These are phyloP conservation scores for Austroboletus eburneus DNA, from an alignment of 768 basidiomycete genomes.

Conservation along the genomic window DNA sequence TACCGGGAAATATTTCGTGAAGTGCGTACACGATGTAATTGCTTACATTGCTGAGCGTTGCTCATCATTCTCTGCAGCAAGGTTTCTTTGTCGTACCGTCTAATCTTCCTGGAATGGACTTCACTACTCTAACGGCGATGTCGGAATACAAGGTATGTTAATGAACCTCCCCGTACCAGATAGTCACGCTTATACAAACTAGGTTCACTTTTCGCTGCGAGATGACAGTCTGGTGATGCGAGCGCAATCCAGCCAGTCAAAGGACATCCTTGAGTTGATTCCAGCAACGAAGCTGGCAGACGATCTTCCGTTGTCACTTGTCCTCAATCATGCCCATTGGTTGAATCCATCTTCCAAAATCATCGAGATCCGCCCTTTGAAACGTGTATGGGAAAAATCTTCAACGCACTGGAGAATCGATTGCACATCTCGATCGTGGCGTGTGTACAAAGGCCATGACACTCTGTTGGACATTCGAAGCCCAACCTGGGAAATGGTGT, in stretches of 20 bases:
- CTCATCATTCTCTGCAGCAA: not conserved
- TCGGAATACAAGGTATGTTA: constrained; percentile 8
- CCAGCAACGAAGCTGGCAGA: constrained; percentile 5
- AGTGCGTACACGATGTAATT: not conserved
- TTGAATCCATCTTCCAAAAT: constrained; percentile 8
- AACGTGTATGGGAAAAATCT: constrained; percentile 17
- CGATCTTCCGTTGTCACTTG: constrained; percentile 20
- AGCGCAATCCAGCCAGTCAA: not conserved
- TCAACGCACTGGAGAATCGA: constrained; percentile 19
- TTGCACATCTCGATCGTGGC: not conserved
- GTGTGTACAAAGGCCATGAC: not conserved
- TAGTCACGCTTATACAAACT: not conserved
- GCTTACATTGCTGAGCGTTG: not conserved
- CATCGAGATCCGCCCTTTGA: constrained; percentile 24
- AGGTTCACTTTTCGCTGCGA: constrained; percentile 18
- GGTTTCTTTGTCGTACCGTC: not conserved
- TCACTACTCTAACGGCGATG: constrained; percentile 5
- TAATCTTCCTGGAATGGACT: constrained; percentile 6
- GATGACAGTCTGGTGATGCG: constrained; percentile 3
- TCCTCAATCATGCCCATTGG: constrained; percentile 23
- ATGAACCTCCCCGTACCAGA: not conserved
- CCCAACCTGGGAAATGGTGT: constrained; percentile 17
- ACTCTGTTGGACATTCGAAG: constrained; percentile 20
- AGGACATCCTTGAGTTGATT: constrained; percentile 15
- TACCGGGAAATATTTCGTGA: not conserved